Base-by-base conservation (phyloP, 345 rosid genomes). In the Hypericum androsaemum region DNA sequence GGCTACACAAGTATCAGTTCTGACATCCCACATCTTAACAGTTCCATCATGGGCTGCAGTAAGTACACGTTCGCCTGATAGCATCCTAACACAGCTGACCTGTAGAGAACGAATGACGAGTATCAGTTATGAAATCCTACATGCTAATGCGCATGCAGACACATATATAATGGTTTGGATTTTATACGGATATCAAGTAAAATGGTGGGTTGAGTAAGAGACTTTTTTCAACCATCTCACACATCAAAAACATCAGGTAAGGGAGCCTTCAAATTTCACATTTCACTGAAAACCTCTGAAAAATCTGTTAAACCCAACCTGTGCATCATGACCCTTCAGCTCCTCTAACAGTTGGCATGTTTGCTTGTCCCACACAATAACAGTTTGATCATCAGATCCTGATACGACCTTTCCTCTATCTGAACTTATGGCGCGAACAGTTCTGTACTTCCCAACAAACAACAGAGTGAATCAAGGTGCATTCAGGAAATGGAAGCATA, bases 1-100 rank as follows among this genome's bases (percentile, higher is more conserved):
- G 65, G 99, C 95, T 53, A 88, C 97, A 65, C 94, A 92, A 66
- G 84, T 82, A 71, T 88, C 99, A 37, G 94, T 85, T 70, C 99
- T 73, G 61, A 92, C 95, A 79, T 92, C 99, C 99, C 99, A 92
- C 97, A 88, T 88, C 78, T 85, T 92, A 50, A 92, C 87, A 35
- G 94, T 85, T 66, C 94, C 95, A 78, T 84, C 95, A 65, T 86
- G 86, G 47, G 90, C 72, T 66, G 97, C 79, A 43, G 94, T 81
- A 57, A 89, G 97, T 52, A 89, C 97, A 41, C 95, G 83, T 69
- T 89, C 97, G 17, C 95, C 97, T 12, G 97, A 86, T 56, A 89
- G 73, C 97, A 89, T 89, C 54, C 90, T 78, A 60, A 86, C 95
- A 71, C 81, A 77, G 67, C 86, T 83, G 62, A 86, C 89, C 97